phyloP scores from a whole-genome alignment of 495 filamentous ascomycete species.

The Articulospora tetracladia region DNA sequence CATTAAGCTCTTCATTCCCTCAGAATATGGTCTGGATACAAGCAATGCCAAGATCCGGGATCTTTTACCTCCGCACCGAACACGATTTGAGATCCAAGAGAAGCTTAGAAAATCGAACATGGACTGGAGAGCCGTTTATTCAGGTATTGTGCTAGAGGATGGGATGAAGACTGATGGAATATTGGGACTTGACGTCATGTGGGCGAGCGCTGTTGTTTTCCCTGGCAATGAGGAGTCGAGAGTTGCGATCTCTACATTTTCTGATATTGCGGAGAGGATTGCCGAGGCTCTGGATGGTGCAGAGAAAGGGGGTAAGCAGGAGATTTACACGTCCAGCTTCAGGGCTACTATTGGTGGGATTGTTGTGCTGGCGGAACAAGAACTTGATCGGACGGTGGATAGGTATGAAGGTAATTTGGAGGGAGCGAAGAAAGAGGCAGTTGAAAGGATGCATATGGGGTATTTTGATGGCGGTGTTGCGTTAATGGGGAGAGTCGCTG shows the following conservation, averaged over 20 bases:
- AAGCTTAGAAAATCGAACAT: slow-evolving; percentile 1
- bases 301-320: neutral
- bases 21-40: slow-evolving; percentile 32
- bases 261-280: slow-evolving; percentile 11
- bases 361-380: slow-evolving; percentile 1
- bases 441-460: slow-evolving; percentile 16
- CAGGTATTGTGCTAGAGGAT: slow-evolving; percentile 13
- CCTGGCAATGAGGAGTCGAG: slow-evolving; percentile 5
- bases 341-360: neutral
- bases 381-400: slow-evolving; percentile 7
- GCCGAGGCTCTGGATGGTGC: neutral
- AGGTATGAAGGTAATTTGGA: slow-evolving; percentile 16
- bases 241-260: slow-evolving; percentile 6
- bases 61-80: slow-evolving; percentile 19
- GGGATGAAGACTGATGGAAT: slow-evolving; percentile 13
- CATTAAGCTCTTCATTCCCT: slow-evolving; percentile 30
- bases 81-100: slow-evolving; percentile 9
- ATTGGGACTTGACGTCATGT: slow-evolving; percentile 10
- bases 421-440: slow-evolving; percentile 15
- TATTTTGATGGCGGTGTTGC: slow-evolving; percentile 16
- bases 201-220: slow-evolving; percentile 9
- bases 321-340: slow-evolving; percentile 8
- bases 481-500: slow-evolving; percentile 15
- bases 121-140: slow-evolving; percentile 15
- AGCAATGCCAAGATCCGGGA: slow-evolving; percentile 14